phyloP scores from a whole-genome alignment of 345 rosid species.

The Melaleuca alternifolia region DNA sequence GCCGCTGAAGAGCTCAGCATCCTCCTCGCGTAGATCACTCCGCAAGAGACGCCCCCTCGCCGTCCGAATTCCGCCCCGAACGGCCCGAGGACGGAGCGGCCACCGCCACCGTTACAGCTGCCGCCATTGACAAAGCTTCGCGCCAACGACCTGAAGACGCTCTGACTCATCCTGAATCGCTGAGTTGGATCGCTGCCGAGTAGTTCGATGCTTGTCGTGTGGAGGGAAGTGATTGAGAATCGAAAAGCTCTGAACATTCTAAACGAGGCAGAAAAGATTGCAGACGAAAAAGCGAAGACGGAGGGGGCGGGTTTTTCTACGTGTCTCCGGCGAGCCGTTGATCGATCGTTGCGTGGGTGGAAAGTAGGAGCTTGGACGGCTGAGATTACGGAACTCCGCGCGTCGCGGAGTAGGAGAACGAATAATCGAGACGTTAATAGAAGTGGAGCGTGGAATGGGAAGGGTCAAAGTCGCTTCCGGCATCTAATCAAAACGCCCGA shows the following conservation, averaged over 20 bases:
- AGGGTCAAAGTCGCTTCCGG: background rate
- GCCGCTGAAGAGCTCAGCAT: conserved; percentile 1
- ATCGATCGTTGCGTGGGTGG: background rate
- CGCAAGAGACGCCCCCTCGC: background rate
- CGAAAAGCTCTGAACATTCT: background rate
- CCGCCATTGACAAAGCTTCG: background rate
- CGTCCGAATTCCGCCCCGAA: background rate
- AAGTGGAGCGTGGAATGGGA: background rate
- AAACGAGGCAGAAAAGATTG: background rate
- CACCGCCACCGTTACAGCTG: background rate
- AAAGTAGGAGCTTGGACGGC: background rate
- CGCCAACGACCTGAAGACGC: background rate
- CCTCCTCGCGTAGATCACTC: background rate
- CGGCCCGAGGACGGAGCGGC: background rate
- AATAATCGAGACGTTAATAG: background rate
- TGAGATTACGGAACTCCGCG: background rate
- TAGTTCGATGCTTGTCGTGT: background rate
- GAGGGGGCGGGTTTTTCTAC: background rate
- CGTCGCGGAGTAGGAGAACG: background rate
- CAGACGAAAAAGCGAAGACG: background rate
- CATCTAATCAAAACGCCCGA: background rate
- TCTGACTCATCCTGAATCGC: background rate
- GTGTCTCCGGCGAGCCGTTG: background rate
- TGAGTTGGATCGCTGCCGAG: background rate
- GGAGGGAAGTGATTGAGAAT: background rate